Evolutionary conservation across 805 yeast genomes (phyloP).

Genomic region (Pichia membranifaciens): DNA sequence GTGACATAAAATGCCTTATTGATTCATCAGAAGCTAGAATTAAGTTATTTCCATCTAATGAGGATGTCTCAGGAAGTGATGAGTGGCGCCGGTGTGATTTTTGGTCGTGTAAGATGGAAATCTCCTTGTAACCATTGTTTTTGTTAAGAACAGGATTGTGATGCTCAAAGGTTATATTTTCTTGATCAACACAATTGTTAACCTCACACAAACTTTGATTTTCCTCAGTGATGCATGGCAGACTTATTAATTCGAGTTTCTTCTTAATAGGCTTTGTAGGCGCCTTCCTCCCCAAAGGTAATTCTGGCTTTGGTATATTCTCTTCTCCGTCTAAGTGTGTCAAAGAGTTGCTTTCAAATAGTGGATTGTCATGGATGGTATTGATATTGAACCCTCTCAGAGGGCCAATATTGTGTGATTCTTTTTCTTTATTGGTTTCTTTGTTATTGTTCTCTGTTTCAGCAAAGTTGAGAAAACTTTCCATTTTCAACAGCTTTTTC

Average conservation of each 20-base stretch:
- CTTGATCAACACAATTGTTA: too few species aligned
- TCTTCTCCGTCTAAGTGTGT: neutral
- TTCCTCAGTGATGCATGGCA: slow-evolving; percentile 14
- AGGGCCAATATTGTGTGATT: neutral
- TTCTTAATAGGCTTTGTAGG: neutral
- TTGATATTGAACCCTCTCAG: slow-evolving; percentile 10
- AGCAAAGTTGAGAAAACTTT: slow-evolving; percentile 24
- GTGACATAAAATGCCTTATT: slow-evolving; percentile 29
- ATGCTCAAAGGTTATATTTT: neutral
- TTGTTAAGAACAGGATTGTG: neutral
- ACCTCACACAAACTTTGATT: too few species aligned
- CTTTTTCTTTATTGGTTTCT: neutral
- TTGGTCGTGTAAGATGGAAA: neutral
- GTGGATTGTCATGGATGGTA: slow-evolving; percentile 5
- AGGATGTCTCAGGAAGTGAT: slow-evolving; percentile 23
- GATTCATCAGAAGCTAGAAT: slow-evolving; percentile 12
- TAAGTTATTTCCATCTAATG: neutral
- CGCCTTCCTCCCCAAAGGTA: neutral
- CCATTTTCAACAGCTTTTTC: slow-evolving; percentile 24
- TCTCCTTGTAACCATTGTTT: neutral
- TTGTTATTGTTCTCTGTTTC: neutral
- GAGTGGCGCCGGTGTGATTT: slow-evolving; percentile 13
- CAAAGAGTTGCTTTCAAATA: neutral
- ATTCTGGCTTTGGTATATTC: neutral
- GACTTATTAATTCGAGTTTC: slow-evolving; percentile 7